Evolutionary conservation across 176 grass and related monocot genomes (phyloP), one percentile per base, ranked within the genome.

Genomic region (Aegilops speltoides): DNA sequence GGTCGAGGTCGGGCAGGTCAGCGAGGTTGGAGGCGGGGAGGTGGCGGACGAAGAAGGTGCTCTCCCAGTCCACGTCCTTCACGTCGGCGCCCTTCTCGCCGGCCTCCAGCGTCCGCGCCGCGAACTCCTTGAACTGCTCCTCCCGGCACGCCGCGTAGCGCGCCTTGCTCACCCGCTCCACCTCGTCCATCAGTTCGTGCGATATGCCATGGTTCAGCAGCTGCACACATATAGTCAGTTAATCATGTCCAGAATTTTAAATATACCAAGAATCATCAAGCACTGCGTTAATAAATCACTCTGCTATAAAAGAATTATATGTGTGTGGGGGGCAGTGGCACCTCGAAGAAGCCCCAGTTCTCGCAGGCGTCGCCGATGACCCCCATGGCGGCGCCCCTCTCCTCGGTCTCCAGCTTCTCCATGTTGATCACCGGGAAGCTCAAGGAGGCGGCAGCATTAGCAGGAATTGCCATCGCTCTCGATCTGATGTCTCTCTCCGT

Each of bases 311-410:
- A 31, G 31, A 31, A 31, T 31, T 29, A 1, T 29, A 29, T 31
- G 31, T 40, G 0, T 34, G 28, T 57, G 16, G 1, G 48, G 31
- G 9, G 19, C 0, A 38, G 76, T 15, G 12, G 79, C 19, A 98
- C 97, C 97, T 98, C 97, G 52, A 96, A 98, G 90, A 98, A 98
- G 36, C 97, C 97, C 97, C 97, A 98, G 87, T 96, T 94, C 92
- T 98, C 90, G 38, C 94, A 98, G 78, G 36, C 36, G 7, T 37
- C 36, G 36, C 36, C 6, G 65, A 98, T 84, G 88, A 91, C 33
- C 67, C 73, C 90, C 97, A 96, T 98, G 43, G 92, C 87, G 11
- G 43, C 76, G 2, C 8, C 63, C 82, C 83, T 91, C 85, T 96
- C 90, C 38, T 93, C 61, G 2, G 75, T 93, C 74, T 89, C 84